These are phyloP conservation scores for Coffea humblotiana DNA, from an alignment of 305 asterid genomes.

Conservation along the genomic window DNA sequence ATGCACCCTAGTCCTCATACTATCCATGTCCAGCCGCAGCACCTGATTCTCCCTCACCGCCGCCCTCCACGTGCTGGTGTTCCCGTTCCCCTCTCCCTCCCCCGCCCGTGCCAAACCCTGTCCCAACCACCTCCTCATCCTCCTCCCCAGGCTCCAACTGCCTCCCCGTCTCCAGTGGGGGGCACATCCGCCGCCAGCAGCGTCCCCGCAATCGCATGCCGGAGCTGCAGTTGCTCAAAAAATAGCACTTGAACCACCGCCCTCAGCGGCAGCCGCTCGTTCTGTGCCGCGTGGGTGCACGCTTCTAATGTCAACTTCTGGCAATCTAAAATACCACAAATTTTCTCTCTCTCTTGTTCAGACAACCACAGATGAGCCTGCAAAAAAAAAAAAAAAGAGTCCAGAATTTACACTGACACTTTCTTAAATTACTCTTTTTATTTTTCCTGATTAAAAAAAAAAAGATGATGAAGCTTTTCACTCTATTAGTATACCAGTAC, in stretches of 20 bases:
- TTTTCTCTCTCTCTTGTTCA: slow-evolving; percentile 75
- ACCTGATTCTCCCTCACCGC: slow-evolving; percentile 88
- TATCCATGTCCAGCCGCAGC: slow-evolving; percentile 81
- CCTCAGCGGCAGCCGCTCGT: slow-evolving; percentile 88
- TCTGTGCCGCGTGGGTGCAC: slow-evolving; percentile 97
- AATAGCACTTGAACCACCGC: slow-evolving; percentile 94
- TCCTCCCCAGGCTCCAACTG: slow-evolving; percentile 28
- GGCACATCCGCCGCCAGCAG: slow-evolving; percentile 50
- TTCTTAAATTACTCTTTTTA: too few relatives aligned
- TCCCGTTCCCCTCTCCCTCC: slow-evolving; percentile 23
- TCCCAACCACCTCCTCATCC: slow-evolving; percentile 20
- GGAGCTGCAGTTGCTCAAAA: slow-evolving; percentile 96
- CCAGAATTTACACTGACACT: too few relatives aligned
- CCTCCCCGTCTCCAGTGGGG: slow-evolving; percentile 25
- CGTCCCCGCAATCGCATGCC: slow-evolving; percentile 89
- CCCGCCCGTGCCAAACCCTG: slow-evolving; percentile 25
- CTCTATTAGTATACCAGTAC: too few relatives aligned
- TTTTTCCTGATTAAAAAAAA: too few relatives aligned
- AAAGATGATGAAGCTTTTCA: too few relatives aligned
- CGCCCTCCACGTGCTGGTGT: slow-evolving; percentile 57
- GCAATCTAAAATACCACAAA: slow-evolving; percentile 80
- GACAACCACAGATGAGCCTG: slow-evolving; percentile 94
- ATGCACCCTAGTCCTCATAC: slow-evolving; percentile 85
- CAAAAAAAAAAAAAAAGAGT: background rate
- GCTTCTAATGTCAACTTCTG: slow-evolving; percentile 92